phyloP scores from a whole-genome alignment of 73 alveolate species.

The Paramecium sexaurelia region DNA sequence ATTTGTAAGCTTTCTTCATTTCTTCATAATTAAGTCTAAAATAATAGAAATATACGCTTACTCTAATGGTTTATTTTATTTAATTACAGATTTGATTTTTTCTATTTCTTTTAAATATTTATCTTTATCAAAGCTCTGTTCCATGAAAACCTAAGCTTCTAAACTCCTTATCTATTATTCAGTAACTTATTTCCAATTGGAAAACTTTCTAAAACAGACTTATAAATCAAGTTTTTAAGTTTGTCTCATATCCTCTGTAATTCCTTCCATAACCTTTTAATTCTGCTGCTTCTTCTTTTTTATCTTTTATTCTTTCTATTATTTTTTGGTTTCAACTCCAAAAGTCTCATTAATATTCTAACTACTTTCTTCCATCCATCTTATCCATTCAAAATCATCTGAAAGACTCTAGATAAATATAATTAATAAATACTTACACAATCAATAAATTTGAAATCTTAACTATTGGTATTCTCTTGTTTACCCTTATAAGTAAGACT shows the following conservation, averaged over 20 bases:
- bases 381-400: conserved; percentile 56
- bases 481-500: neutral
- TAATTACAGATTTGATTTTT: neutral
- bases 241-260: neutral
- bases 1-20: neutral
- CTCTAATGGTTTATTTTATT: neutral
- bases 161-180: neutral
- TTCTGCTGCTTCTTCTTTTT: neutral
- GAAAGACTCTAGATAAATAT: neutral
- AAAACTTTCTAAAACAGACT: neutral
- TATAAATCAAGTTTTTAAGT: neutral
- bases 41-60: neutral
- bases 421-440: neutral
- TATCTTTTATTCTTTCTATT: neutral
- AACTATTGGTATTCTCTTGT: neutral
- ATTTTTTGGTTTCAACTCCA: conserved; percentile 21
- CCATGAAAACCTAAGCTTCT: conserved; percentile 36
- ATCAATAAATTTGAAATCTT: conserved; percentile 25
- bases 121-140: neutral
- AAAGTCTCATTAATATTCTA: neutral
- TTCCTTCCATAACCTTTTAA: neutral
- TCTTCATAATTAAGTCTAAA: neutral
- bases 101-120: neutral
- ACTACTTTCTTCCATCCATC: conserved; percentile 40
- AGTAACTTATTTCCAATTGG: neutral